A percentile compares a stretch with the other conserved stretches of the same genome.
These are phyloP conservation scores for Aspergillus sp. DNA, from an alignment of 2,329 filamentous ascomycete species.

Conservation along the genomic window DNA sequence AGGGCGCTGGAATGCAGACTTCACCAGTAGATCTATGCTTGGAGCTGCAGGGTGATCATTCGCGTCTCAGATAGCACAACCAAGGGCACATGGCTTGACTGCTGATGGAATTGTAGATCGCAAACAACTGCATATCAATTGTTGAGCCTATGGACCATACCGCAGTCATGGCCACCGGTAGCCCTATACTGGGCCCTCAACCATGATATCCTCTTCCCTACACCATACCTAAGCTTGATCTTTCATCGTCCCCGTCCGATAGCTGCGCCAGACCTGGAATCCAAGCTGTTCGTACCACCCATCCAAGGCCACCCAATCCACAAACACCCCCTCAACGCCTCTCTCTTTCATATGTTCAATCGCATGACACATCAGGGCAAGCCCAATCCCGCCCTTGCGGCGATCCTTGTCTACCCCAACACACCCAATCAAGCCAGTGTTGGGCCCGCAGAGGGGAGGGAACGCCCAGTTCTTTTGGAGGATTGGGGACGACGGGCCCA, in stretches of 20 bases:
- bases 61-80: no score
- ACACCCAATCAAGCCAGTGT: conserved; percentile 46
- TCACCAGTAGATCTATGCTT: no score
- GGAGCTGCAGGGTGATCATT: no score
- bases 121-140: no score
- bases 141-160: no score
- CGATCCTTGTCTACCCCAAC: conserved; percentile 42
- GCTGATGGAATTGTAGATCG: no score
- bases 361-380: conserved; percentile 44
- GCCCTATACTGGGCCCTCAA: no score
- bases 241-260: conserved; percentile 31
- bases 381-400: conserved; percentile 40
- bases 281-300: conserved; percentile 48
- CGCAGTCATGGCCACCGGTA: no score
- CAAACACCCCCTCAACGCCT: conserved; percentile 43
- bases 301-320: conserved; percentile 45
- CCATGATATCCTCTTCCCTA: no score
- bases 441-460: conserved; percentile 37
- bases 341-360: conserved; percentile 44
- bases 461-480: conserved; percentile 40
- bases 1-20: no score
- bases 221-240: not conserved
- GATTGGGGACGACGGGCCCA: conserved; percentile 30
- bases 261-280: conserved; percentile 41
- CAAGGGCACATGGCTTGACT: no score